Conservation (phyloP, 164 flowering plant genomes). For the Umbilicus rupestris region DNA sequence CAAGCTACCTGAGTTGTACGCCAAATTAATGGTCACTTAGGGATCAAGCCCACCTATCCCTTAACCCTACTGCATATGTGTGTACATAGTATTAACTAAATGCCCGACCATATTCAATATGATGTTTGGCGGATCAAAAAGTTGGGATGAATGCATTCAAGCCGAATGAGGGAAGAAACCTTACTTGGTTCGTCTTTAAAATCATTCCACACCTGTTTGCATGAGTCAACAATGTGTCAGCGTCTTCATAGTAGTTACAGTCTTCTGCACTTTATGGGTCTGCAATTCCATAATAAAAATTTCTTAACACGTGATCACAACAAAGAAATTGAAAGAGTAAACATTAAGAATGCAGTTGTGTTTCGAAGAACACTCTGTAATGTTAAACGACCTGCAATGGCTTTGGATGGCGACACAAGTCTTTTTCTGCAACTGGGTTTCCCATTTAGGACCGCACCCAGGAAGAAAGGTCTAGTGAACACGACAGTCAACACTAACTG, state of each 20-base stretch:
- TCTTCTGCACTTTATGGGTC: background rate
- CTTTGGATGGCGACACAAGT: background rate
- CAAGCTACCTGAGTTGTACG: constrained; percentile 6
- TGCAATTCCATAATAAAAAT: background rate
- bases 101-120: constrained; percentile 1
- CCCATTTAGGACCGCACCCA: constrained; percentile 1
- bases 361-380: background rate
- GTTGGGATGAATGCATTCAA: constrained; percentile 3
- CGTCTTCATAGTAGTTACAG: background rate
- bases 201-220: constrained; percentile 5
- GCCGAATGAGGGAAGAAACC: background rate
- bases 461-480: background rate
- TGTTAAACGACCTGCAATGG: background rate
- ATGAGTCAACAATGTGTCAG: background rate
- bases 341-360: background rate
- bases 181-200: background rate
- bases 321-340: background rate
- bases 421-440: background rate
- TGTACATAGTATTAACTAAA: background rate
- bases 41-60: background rate
- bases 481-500: constrained; percentile 3
- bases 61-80: constrained; percentile 6
- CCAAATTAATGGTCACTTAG: constrained; percentile 4
- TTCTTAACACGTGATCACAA: background rate
- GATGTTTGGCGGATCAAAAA: background rate